Percentiles rank a stretch among this genome's conserved stretches.
Conservation (phyloP, 768 basidiomycete species). For the Leucocoprinus birnbaumii region DNA sequence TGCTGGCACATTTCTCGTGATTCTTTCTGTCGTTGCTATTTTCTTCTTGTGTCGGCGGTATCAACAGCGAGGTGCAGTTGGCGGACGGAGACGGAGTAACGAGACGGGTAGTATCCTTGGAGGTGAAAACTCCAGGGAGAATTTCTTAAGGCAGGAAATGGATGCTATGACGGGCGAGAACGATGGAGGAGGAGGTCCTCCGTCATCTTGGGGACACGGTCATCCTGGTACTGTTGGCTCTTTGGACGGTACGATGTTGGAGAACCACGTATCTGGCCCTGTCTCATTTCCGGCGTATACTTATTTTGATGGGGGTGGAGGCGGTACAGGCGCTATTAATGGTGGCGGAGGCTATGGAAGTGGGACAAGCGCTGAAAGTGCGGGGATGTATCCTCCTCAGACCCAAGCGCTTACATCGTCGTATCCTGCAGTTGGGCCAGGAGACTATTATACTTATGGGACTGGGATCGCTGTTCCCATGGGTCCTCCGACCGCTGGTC, state of each 20-base stretch:
- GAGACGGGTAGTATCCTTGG: slow-evolving; percentile 4
- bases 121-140: slow-evolving; percentile 17
- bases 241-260: background rate
- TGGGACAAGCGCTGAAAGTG: slow-evolving; percentile 22
- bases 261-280: slow-evolving; percentile 11
- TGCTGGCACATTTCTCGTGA: slow-evolving; percentile 22
- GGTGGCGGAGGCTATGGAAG: slow-evolving; percentile 14
- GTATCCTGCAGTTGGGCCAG: background rate
- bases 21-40: slow-evolving; percentile 25
- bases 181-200: slow-evolving; percentile 24
- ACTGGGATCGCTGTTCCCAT: slow-evolving; percentile 9
- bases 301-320: slow-evolving; percentile 10
- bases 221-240: background rate
- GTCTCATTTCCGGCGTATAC: slow-evolving; percentile 4
- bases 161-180: slow-evolving; percentile 7
- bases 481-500: slow-evolving; percentile 11
- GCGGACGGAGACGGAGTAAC: background rate
- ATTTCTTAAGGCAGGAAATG: slow-evolving; percentile 16
- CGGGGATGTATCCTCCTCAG: slow-evolving; percentile 9
- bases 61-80: slow-evolving; percentile 7
- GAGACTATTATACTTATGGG: background rate
- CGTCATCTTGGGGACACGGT: slow-evolving; percentile 15
- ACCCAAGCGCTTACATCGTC: background rate
- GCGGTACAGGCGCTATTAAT: slow-evolving; percentile 5
- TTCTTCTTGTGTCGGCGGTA: slow-evolving; percentile 31